Base-by-base conservation (phyloP, 2,329 filamentous ascomycete species). In the Fusarium vanettenii region DNA sequence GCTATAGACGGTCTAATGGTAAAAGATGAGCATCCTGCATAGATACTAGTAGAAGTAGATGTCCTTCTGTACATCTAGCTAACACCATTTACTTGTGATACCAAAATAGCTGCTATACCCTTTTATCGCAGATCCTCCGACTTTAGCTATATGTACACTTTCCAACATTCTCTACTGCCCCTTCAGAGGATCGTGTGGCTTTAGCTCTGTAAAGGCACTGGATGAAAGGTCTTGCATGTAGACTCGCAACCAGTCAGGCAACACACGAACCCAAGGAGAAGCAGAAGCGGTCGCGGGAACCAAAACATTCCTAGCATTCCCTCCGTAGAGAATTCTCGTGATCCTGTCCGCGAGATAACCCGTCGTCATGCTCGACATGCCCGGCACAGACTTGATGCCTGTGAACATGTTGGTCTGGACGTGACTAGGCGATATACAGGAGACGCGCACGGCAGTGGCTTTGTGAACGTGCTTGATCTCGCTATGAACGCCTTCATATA, bases 401-500 rank as follows among this genome's bases (percentile, higher is more conserved):
- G 39, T 71, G 52, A 76, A 71, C 62, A 88, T 82, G 1, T 82
- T 81, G 0, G 87, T 88, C 52, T 81, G 80, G 14, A 87, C 84
- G 80, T 85, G 87, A 43, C 82, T 74, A 13, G 69, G 64, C 43
- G 18, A 69, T 11, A 65, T 60, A n/a, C 66, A 69, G n/a, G 72
- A 72, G 14, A 74, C 41, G 13, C 90, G 83, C 27, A 92, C 87
- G 55, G 84, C 85, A 0, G 86, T 87, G 3, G 89, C 89, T 29
- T 87, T 85, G 75, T 91, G 90, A 13, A 85, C 80, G 7, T 86
- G 87, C 41, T 82, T 83, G 41, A 90, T 77, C 77, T 90, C 89
- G 1, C 85, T 82, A 1, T 84, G 81, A 1, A 90, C 79, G 0
- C 85, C 90, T 78, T 92, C 90, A 76, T 92, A 90, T 81, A 92